Percentiles rank a stretch among this genome's conserved stretches.
These are phyloP conservation scores for Gynochthodes officinalis DNA, from an alignment of 257 asterid genomes.

Conservation along the genomic window DNA sequence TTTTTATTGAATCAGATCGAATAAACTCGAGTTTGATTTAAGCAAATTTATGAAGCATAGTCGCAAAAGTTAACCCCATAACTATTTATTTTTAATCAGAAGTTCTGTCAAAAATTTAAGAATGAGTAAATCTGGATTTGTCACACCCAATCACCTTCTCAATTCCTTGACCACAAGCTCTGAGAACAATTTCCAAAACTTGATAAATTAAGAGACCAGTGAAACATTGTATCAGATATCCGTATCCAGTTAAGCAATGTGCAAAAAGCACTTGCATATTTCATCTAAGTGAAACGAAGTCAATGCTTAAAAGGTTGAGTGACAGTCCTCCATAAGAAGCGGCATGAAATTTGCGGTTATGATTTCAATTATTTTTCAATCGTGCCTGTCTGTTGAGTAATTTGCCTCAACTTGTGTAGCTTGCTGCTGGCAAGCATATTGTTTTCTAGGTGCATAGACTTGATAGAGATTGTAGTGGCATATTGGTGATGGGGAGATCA, in stretches of 20 bases:
- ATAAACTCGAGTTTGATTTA: background rate
- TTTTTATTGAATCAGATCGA: background rate
- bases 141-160: background rate
- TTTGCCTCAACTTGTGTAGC: slow-evolving; percentile 11
- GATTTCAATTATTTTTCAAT: background rate
- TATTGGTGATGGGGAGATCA: slow-evolving; percentile 94
- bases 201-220: background rate
- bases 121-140: background rate
- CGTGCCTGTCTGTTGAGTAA: background rate
- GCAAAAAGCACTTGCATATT: background rate
- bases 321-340: background rate
- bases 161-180: background rate
- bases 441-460: slow-evolving; percentile 85
- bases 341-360: too few relatives aligned
- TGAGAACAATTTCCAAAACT: background rate
- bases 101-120: background rate
- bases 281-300: background rate
- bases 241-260: background rate
- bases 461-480: slow-evolving; percentile 93
- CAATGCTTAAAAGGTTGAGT: background rate
- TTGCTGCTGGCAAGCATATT: slow-evolving; percentile 45
- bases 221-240: background rate
- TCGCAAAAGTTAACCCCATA: background rate
- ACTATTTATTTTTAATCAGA: background rate
- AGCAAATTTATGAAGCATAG: background rate